Evolutionary conservation across 192 early-diverging fungal genomes (phyloP), one percentile per base, ranked within the genome.

Genomic region (Geranomyces variabilis): DNA sequence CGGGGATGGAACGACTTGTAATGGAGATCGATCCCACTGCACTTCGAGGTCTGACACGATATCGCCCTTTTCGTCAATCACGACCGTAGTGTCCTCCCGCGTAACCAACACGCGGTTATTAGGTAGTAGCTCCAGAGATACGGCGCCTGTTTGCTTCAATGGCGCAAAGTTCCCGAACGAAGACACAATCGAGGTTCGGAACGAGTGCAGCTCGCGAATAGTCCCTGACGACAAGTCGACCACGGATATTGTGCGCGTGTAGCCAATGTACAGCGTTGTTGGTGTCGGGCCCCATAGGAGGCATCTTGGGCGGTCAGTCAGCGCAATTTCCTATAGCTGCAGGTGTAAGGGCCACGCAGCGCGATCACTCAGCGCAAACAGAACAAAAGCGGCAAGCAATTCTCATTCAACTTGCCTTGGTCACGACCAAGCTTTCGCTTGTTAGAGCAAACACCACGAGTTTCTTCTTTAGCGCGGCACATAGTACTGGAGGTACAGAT

Each of bases 381-480:
- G 31, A 7, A 19, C 29, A 29, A 28, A 33, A 60, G 58, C 31
- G 8, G 6, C n/a, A n/a, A 60, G 15, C 51, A 55, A 55, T 4
- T n/a, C 4, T 3, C 21, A 14, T 28, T 55, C 58, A 57, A 33
- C 31, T 19, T 75, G 84, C 89, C 34, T 86, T 88, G 64, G 89
- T 83, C 56, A 76, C 73, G 61, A 62, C 59, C n/a, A 70, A 90
- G 92, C 74, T 90, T 89, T 19, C 85, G 88, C 75, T 93, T 89
- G 43, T 86, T 81, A 88, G 91, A 19, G 87, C 86, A 78, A 91
- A 87, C 43, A 95, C 84, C 46, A 90, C 58, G 15, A 95, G 70
- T 69, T 84, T 91, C 71, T 83, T 85, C 74, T 86, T 88, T 15
- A 89, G 87, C 24, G 87, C 90, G 0, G 93, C 87, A 8, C 90